Base-by-base conservation (phyloP, 768 basidiomycete genomes). In the Filobasidium wieringae region DNA sequence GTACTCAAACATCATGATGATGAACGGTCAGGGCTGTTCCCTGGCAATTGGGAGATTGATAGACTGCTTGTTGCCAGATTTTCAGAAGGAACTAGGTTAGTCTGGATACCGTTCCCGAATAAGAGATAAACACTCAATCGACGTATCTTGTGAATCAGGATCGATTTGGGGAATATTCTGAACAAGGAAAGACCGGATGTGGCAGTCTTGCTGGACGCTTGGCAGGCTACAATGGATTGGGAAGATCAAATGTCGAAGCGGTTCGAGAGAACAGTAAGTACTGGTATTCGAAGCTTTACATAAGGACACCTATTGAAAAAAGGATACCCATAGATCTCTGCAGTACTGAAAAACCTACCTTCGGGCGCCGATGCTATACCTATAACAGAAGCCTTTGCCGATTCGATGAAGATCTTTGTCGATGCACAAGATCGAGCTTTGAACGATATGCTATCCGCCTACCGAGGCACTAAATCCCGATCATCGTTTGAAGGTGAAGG, bases 401-500 rank as follows among this genome's bases (percentile, higher is more conserved):
- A 47, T 6, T 47, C 43, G n/a, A 47, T 47, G 79, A 79, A 82
- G 26, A 82, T 99, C 36, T 97, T 93, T 66, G 85, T 97, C 41
- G 88, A 95, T 57, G 91, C 95, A 31, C 95, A 97, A 70, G 90
- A 96, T 78, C 95, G 91, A 71, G 85, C 87, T 4, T 80, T 97
- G 19, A 76, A 86, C 1, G 92, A 93, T 64, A 93, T 97, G 87
- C 78, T 97, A 30, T 82, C 85, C 4, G 81, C 83, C 17, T 87
- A 92, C 67, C 82, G 90, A 30, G 79, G 78, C 5, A 41, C 76
- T 11, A 82, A 80, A 61, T 79, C 80, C 19, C 80, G 88, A 12
- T 75, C 81, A 24, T 88, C 87, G 6, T 72, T 87, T 15, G 88
- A 92, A 31, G 75, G 68, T 15, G 65, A 63, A 7, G 77, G 36